A percentile compares a stretch with the other conserved stretches of the same genome.
Conservation (phyloP, 148 eudicot species). For the Talinum fruticosum region DNA sequence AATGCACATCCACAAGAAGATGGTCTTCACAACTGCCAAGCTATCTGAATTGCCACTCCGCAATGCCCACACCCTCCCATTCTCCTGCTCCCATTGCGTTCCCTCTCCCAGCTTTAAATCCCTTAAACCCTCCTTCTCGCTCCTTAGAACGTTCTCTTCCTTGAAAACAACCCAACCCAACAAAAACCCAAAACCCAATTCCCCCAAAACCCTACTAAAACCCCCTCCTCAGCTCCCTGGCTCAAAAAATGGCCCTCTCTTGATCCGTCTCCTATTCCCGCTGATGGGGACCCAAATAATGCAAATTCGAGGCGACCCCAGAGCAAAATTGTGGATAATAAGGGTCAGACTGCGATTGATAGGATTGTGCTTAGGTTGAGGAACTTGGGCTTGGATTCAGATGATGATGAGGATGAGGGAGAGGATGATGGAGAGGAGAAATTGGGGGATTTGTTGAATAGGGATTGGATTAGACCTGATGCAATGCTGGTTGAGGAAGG, state of each 20-base stretch:
- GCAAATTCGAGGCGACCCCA: slow-evolving; percentile 13
- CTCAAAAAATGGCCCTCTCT: slow-evolving; percentile 59
- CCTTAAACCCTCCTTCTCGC: slow-evolving; percentile 33
- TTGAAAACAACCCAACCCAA: slow-evolving; percentile 37
- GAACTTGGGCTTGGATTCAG: slow-evolving; percentile 63
- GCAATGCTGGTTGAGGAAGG: slow-evolving; percentile 54
- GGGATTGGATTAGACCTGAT: slow-evolving; percentile 92
- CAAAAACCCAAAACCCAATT: slow-evolving; percentile 31
- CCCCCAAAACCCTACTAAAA: slow-evolving; percentile 27
- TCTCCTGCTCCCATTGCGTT: slow-evolving; percentile 26
- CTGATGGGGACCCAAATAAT: not conserved
- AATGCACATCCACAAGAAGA: slow-evolving; percentile 31
- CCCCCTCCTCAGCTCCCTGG: slow-evolving; percentile 58
- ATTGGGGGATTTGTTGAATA: slow-evolving; percentile 84
- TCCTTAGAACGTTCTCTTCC: slow-evolving; percentile 44
- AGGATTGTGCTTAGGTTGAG: slow-evolving; percentile 77
- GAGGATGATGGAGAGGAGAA: slow-evolving; percentile 40
- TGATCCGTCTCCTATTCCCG: slow-evolving; percentile 20
- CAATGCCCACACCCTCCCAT: slow-evolving; percentile 24
- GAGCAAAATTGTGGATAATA: slow-evolving; percentile 10
- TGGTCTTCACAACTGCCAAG: slow-evolving; percentile 36
- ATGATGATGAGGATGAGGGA: slow-evolving; percentile 53
- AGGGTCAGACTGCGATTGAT: slow-evolving; percentile 57
- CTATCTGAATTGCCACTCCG: slow-evolving; percentile 42
- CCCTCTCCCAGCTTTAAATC: slow-evolving; percentile 30